Evolutionary conservation across 1,139 yeast species (phyloP).

Genomic region (Protomyces arabidopsidicola): DNA sequence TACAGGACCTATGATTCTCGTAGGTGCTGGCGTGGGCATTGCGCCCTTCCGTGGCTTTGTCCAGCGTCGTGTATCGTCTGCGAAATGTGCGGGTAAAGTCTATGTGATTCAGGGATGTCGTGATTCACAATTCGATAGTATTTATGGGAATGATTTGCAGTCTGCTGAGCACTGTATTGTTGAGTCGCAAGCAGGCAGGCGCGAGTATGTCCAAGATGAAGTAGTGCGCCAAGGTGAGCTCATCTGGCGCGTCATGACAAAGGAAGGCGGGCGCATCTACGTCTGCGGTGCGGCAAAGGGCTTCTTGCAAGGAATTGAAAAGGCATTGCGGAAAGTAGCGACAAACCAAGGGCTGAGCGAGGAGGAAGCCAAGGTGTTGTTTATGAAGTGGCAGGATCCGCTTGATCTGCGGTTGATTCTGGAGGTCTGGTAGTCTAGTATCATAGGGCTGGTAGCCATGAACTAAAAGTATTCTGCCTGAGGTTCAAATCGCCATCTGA

Average conservation of each 20-base stretch:
- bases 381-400: conserved; percentile 33
- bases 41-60: conserved; percentile 38
- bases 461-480: background rate
- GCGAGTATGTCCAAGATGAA: conserved; percentile 71
- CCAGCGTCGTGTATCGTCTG: conserved; percentile 34
- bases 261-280: conserved; percentile 66
- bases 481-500: too few relatives aligned
- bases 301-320: conserved; percentile 80
- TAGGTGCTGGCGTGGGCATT: conserved; percentile 39
- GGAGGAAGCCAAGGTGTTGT: conserved; percentile 56
- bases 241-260: conserved; percentile 52
- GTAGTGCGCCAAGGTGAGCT: conserved; percentile 50
- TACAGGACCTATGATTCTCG: conserved; percentile 40
- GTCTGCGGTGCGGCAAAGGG: conserved; percentile 84
- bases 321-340: conserved; percentile 54
- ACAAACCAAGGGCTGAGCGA: conserved; percentile 48
- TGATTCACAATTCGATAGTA: conserved; percentile 59
- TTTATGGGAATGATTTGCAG: conserved; percentile 60
- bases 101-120: conserved; percentile 75
- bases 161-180: conserved; percentile 56
- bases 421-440: conserved; percentile 19
- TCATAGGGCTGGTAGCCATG: background rate
- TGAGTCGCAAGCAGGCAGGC: conserved; percentile 51
- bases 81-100: conserved; percentile 46
- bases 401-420: conserved; percentile 20